Evolutionary conservation across 495 filamentous ascomycete species (phyloP), one percentile per base, ranked within the genome.

Genomic region (Penicillium turbatum): DNA sequence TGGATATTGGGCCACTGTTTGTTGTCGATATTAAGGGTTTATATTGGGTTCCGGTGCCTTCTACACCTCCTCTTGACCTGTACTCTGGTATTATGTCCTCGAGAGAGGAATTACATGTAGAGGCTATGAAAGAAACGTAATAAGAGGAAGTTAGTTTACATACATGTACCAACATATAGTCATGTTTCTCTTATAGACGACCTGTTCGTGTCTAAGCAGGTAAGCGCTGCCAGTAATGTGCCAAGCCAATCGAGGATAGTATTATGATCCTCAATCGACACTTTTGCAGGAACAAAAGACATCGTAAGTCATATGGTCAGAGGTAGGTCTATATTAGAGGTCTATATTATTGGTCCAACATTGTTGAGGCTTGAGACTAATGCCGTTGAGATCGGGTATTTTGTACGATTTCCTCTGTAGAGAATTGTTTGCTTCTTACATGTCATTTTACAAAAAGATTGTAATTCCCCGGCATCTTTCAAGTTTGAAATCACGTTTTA

Each of bases 381-480:
- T 31, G 38, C 27, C 34, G n/a, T 32, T 15, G 29, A 42, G 17
- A 34, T 51, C 37, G 48, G 48, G 37, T 51, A 51, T 51, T 51
- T 51, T 51, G 37, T 21, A 24, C 48, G 8, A 27, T 13, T 51
- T 26, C 30, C 17, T 26, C 8, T 21, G 24, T 27, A 7, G 8
- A 6, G 19, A 13, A 6, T 42, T 24, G 21, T 24, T 11, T 12
- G 39, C 2, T 5, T 32, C 1, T 4, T 21, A 24, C 17, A 19
- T 24, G 11, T 35, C 30, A 15, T 24, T 47, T 34, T 6, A 35
- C 16, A 0, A 8, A 6, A 24, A 24, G 21, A 24, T 21, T 7
- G 43, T 7, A 46, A 46, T 17, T 46, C 15, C 13, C 43, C 30
- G 16, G 27, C 13, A 45, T 45, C 13, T 16, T 17, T 44, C 42